Evolutionary conservation across 23 red algal species (phyloP).

Genomic region (Pyropia yezoensis): DNA sequence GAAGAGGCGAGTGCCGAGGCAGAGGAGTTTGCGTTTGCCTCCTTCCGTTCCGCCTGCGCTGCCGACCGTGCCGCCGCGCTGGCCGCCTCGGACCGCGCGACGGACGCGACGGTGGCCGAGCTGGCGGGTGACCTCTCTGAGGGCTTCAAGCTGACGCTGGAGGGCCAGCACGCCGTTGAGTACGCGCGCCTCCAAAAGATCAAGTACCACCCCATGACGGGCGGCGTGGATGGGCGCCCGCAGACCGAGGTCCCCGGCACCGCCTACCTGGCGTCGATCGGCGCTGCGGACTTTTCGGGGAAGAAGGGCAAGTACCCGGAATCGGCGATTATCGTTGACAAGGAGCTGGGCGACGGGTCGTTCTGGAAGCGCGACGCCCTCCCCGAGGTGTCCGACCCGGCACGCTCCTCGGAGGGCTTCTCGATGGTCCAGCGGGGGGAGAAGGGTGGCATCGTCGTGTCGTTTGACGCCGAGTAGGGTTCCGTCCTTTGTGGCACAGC

Average conservation of each 20-base stretch:
- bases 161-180: constrained; percentile 23
- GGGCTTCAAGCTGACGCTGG: constrained; percentile 24
- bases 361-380: too few species aligned
- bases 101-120: constrained; percentile 4
- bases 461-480: too few species aligned
- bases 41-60: constrained; percentile 12
- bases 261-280: constrained; percentile 18
- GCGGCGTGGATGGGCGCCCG: constrained; percentile 27
- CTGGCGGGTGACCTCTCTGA: constrained; percentile 40
- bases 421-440: too few species aligned
- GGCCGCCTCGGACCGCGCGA: constrained; percentile 21
- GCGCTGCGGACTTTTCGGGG: constrained; percentile 43
- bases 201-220: constrained; percentile 4
- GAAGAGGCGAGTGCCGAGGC: constrained; percentile 23
- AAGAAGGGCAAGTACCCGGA: constrained; percentile 1
- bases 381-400: too few species aligned
- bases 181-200: constrained; percentile 50
- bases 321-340: too few species aligned
- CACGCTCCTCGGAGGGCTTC: too few species aligned
- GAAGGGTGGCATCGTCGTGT: too few species aligned
- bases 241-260: constrained; percentile 62
- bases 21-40: constrained; percentile 22
- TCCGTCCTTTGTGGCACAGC: too few species aligned
- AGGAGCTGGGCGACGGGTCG: too few species aligned
- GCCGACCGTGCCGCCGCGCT: constrained; percentile 22